Evolutionary conservation across 1,139 yeast genomes (phyloP).

Genomic region (Nematodospora anomalae): DNA sequence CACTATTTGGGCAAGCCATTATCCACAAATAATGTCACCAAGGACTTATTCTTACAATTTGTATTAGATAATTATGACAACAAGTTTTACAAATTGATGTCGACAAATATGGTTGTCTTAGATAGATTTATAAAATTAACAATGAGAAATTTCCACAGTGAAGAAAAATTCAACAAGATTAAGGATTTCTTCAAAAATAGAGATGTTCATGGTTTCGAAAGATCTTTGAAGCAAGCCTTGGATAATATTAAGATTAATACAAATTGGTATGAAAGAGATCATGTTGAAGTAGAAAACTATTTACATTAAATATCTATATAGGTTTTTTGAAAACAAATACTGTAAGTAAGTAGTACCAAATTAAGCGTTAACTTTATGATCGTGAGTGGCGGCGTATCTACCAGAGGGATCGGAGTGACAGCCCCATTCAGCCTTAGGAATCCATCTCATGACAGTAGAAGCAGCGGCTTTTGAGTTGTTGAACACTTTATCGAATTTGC

Average conservation of each 20-base stretch:
- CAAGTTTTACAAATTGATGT: constrained; percentile 45
- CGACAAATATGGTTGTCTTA: constrained; percentile 58
- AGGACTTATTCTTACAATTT: constrained; percentile 54
- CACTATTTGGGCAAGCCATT: constrained; percentile 58
- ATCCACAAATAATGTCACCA: constrained; percentile 35
- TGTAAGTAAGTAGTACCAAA: neutral
- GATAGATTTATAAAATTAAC: constrained; percentile 63
- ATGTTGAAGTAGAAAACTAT: constrained; percentile 27
- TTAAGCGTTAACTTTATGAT: constrained; percentile 41
- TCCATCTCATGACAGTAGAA: constrained; percentile 97
- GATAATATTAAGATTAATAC: constrained; percentile 52
- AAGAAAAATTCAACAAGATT: constrained; percentile 37
- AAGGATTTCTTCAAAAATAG: constrained; percentile 52
- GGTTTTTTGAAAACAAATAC: constrained; percentile 2
- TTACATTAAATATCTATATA: constrained; percentile 13
- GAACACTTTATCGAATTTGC: constrained; percentile 91
- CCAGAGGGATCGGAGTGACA: constrained; percentile 99
- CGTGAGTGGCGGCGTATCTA: constrained; percentile 90
- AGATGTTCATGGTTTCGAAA: constrained; percentile 60
- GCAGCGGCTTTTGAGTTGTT: constrained; percentile 88
- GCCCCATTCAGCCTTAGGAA: constrained; percentile 99
- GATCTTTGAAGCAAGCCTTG: constrained; percentile 55
- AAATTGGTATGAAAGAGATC: constrained; percentile 46
- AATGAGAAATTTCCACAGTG: constrained; percentile 47
- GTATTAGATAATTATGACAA: constrained; percentile 54